phyloP scores from a whole-genome alignment of 352 stramenopile species.

The Thalassiosira pacifica region DNA sequence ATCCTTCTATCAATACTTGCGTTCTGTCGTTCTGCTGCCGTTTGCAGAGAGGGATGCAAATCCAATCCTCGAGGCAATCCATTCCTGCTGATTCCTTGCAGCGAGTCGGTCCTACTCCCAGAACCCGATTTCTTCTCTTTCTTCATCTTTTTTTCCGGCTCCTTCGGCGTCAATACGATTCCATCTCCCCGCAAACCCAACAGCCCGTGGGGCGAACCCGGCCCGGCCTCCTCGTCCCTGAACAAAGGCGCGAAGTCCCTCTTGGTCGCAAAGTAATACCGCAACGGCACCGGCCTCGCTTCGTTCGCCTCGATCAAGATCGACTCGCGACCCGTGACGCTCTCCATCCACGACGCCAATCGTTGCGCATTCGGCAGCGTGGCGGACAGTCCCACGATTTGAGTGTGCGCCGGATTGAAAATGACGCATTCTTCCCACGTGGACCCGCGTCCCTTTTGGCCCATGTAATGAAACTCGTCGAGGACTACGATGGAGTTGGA shows the following conservation, averaged over 20 bases:
- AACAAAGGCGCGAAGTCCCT: conserved; percentile 87
- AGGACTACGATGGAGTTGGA: conserved; percentile 88
- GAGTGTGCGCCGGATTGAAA: conserved; percentile 94
- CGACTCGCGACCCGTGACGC: conserved; percentile 85
- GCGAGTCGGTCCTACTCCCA: conserved; percentile 29
- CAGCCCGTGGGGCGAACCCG: conserved; percentile 81
- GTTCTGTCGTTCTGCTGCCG: conserved; percentile 61
- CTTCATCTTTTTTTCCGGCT: conserved; percentile 44
- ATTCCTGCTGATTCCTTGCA: conserved; percentile 41
- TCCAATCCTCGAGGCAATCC: conserved; percentile 75
- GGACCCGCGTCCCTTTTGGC: conserved; percentile 84
- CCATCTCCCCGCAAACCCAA: conserved; percentile 78
- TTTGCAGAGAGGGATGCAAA: conserved; percentile 74
- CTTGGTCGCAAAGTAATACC: conserved; percentile 85
- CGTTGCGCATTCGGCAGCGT: conserved; percentile 92
- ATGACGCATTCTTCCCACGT: conserved; percentile 91
- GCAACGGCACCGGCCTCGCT: conserved; percentile 86
- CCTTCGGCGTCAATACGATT: conserved; percentile 33
- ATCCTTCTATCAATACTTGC: conserved; percentile 74
- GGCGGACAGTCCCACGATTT: conserved; percentile 98
- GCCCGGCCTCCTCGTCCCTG: conserved; percentile 83
- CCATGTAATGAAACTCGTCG: conserved; percentile 92
- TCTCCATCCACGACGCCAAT: conserved; percentile 87
- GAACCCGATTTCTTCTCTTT: conserved; percentile 25
- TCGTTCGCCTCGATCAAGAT: conserved; percentile 79